Conservation (phyloP, 257 asterid genomes). For the Ocimum tenuiflorum region DNA sequence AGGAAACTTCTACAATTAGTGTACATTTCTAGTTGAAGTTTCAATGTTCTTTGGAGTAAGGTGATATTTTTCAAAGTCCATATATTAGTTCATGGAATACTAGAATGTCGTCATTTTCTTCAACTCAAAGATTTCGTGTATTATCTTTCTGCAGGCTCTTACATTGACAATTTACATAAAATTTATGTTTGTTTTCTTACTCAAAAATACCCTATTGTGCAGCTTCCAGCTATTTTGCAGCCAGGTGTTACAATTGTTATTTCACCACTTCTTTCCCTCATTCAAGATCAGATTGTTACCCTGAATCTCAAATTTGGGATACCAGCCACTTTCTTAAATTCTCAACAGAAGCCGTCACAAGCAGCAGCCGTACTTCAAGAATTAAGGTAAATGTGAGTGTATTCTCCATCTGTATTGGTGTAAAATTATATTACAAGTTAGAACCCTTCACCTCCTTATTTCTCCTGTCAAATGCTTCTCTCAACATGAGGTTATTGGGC, state of each 20-base stretch:
- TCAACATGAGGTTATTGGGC: constrained; percentile 1
- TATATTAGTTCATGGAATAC: background rate
- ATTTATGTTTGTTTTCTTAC: constrained; percentile 14
- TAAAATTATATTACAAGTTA: background rate
- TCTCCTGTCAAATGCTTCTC: background rate
- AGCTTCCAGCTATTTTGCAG: constrained; percentile 84
- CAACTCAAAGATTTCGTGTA: background rate
- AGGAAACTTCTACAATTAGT: background rate
- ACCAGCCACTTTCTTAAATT: constrained; percentile 92
- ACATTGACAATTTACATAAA: background rate
- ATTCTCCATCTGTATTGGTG: background rate
- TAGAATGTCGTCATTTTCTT: background rate
- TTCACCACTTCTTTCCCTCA: constrained; percentile 97
- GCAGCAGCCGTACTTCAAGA: constrained; percentile 78
- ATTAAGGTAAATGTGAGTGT: constrained; percentile 49
- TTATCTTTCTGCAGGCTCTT: background rate
- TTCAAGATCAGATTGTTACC: constrained; percentile 94
- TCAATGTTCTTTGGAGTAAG: background rate
- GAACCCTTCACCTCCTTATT: background rate
- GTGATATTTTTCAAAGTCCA: background rate
- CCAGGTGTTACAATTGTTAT: constrained; percentile 85
- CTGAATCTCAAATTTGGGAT: constrained; percentile 84
- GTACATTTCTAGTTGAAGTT: background rate
- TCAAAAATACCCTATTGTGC: constrained; percentile 26
- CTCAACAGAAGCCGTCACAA: constrained; percentile 80